Conservation (phyloP, 371 early-diverging fungal genomes). For the Mortierella sp. region DNA sequence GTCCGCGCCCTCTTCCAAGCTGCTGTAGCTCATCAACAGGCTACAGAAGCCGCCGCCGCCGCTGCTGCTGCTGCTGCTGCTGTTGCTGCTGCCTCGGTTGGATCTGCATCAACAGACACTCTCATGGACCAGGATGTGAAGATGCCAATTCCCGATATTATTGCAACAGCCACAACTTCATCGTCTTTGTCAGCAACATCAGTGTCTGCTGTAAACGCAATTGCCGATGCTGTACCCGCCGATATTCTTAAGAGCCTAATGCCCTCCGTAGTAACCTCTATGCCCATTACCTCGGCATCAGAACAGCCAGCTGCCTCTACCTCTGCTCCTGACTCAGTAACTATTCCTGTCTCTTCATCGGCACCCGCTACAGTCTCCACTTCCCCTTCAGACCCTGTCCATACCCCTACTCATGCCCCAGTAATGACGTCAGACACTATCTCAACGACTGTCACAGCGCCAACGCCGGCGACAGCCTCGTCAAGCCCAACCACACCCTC, state of each 20-base stretch:
- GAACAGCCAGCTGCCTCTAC: neutral
- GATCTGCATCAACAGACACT: conserved; percentile 5
- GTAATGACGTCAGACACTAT: neutral
- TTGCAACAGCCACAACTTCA: neutral
- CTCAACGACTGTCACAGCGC: neutral
- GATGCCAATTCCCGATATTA: neutral
- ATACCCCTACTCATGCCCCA: neutral
- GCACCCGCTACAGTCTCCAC: neutral
- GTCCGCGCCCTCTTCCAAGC: conserved; percentile 36
- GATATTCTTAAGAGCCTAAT: conserved; percentile 17
- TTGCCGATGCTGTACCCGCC: conserved; percentile 7
- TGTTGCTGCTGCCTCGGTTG: neutral
- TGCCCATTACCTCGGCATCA: neutral
- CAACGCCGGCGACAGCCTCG: neutral
- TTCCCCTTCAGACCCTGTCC: neutral
- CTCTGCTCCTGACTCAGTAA: neutral
- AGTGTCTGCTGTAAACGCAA: neutral
- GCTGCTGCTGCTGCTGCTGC: conserved; percentile 26
- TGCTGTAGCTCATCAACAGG: conserved; percentile 29
- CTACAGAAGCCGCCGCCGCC: conserved; percentile 19
- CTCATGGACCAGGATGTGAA: neutral
- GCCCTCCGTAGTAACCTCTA: conserved; percentile 6
- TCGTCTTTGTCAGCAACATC: conserved; percentile 4
- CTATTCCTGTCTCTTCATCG: neutral
- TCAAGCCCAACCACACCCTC: neutral